Evolutionary conservation across 2,329 filamentous ascomycete species (phyloP), one percentile per base, ranked within the genome.

Genomic region (Aspergillus pseudoglaucus): DNA sequence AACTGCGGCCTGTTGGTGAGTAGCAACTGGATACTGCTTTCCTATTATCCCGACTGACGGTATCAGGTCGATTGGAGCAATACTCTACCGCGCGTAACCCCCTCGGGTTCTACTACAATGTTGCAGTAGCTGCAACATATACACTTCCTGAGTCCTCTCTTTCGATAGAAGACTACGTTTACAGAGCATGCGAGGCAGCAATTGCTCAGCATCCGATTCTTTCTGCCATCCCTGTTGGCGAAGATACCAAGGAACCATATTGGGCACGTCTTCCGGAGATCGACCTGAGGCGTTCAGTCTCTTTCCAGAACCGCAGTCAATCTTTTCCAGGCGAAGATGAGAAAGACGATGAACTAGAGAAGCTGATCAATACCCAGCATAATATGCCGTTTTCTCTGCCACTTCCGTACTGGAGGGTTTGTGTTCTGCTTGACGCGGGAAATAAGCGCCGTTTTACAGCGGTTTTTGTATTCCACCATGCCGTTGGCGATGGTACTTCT

Each of bases 401-500:
- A 3, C 42, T 62, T 15, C 69, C 74, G 1, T 71, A 69, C 51
- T 78, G 75, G 75, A 67, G 72, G 17, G 57, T 77, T 2, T 53
- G 67, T 15, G 53, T 77, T 18, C 47, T 75, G 7, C 55, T 59
- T n/a, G 53, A 61, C 12, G 35, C 54, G 12, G 53, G 50, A 7
- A 47, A 58, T 27, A 15, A 53, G 2, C 54, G 47, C 2, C 53
- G 50, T 2, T 76, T 78, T 49, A 73, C 71, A 0, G 70, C 67
- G 1, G 59, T 58, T 2, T 77, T 75, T 58, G 60, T 76, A 8
- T 75, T 65, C 51, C 75, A 78, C 47, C 75, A 77, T 59, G 70
- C 68, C 2, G 61, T 77, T 44, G 69, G 68, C 2, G 75, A 78
- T 53, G 74, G 75, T 1, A 59, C 58, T 7, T 74, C 72, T 0